A percentile compares a stretch with the other conserved stretches of the same genome.
Evolutionary conservation across 2,329 filamentous ascomycete species (phyloP).

Genomic region (Ascochyta clinopodiicola): DNA sequence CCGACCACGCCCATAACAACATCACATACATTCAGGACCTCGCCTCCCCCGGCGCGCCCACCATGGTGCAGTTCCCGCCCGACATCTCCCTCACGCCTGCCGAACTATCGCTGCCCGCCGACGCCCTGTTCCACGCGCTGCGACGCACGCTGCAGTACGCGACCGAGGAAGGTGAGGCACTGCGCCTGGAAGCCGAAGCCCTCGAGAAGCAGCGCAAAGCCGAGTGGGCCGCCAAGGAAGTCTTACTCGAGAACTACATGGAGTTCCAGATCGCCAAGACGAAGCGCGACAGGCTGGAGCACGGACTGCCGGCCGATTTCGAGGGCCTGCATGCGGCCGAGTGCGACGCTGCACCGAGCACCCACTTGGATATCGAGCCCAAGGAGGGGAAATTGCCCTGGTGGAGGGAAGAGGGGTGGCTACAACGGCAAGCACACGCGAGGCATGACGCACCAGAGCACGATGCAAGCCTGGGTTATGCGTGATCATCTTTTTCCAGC

Average conservation of each 20-base stretch:
- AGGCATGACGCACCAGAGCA: neutral
- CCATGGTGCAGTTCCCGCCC: conserved; percentile 60
- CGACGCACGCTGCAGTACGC: conserved; percentile 75
- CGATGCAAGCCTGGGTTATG: neutral
- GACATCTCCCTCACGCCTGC: conserved; percentile 68
- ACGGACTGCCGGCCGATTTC: conserved; percentile 39
- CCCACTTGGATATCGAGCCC: conserved; percentile 34
- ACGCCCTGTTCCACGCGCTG: conserved; percentile 69
- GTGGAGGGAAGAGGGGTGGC: conserved; percentile 42
- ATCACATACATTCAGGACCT: conserved; percentile 64
- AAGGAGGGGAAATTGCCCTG: conserved; percentile 38
- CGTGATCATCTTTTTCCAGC: too few species aligned
- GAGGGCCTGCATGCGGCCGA: conserved; percentile 45
- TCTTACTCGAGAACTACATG: conserved; percentile 76
- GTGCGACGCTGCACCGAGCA: conserved; percentile 45
- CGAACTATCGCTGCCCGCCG: conserved; percentile 71
- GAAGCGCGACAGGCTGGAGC: conserved; percentile 42
- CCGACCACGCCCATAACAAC: conserved; percentile 61
- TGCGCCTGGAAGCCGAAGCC: conserved; percentile 69
- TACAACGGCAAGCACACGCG: conserved; percentile 7
- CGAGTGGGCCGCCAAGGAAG: conserved; percentile 82
- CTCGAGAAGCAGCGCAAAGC: conserved; percentile 71
- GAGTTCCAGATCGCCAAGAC: conserved; percentile 67
- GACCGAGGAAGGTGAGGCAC: conserved; percentile 67
- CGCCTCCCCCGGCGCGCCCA: conserved; percentile 64